Evolutionary conservation across 2,329 filamentous ascomycete genomes (phyloP), one percentile per base, ranked within the genome.

Genomic region (Raffaelea arxii): DNA sequence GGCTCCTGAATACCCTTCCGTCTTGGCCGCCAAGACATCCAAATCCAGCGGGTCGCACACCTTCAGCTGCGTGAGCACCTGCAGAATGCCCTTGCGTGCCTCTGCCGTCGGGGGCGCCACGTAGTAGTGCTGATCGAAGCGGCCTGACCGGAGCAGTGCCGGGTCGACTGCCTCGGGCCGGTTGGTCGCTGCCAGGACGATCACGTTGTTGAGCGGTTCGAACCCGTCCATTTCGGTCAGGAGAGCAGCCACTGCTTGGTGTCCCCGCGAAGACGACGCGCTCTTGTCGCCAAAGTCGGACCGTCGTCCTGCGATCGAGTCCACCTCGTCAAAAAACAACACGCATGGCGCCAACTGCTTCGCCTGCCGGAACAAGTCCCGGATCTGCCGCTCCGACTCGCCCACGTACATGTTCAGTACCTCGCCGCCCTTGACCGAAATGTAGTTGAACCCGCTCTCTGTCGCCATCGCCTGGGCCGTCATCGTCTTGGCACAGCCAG

Each of bases 141-240:
- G 78, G 2, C 91, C 91, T 0, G 88, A 85, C 1, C 91, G 79
- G 59, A 95, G 77, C 27, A 97, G 73, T 1, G 91, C 91, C 1
- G 86, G 78, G 59, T 97, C 91, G 19, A 97, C 76, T 2, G 82
- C 75, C 57, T 94, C 85, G 0, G 91, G 91, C 45, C 87, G 80
- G 65, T 97, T 97, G 0, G 91, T 97, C 3, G 91, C 91, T 0
- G 87, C 91, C 18, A 97, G 77, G 14, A 96, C 83, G 49, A 94
- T 77, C 1, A 97, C 89, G 48, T 86, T 86, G 46, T 82, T 82
- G 19, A 94, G 71, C 35, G 82, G 73, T 62, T 95, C 88, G 55
- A 96, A 94, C 41, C 91, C 91, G 59, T 96, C 91, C 84, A 97
- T 94, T 61, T 96, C 91, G 50, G 89, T 95, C 5, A 97, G 75